Percentiles rank a stretch among this genome's conserved stretches.
These are phyloP conservation scores for Cercospora sojina DNA, from an alignment of 2,329 filamentous ascomycete genomes.

Conservation along the genomic window DNA sequence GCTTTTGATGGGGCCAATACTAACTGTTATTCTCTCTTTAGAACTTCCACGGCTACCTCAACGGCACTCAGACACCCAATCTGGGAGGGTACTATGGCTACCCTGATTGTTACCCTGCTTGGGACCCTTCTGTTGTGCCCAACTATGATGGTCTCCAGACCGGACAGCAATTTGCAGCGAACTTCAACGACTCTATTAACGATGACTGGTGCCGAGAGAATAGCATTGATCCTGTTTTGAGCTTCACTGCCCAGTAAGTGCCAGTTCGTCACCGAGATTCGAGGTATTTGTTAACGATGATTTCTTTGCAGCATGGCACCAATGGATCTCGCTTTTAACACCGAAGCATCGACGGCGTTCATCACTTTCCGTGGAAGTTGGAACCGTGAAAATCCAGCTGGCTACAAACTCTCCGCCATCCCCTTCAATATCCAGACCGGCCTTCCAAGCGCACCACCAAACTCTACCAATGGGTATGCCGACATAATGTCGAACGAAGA, in stretches of 20 bases:
- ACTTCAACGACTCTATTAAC: slow-evolving; percentile 51
- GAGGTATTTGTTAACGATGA: not conserved
- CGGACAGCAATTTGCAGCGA: slow-evolving; percentile 52
- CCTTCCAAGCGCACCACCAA: slow-evolving; percentile 45
- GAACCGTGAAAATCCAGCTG: slow-evolving; percentile 50
- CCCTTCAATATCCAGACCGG: slow-evolving; percentile 45
- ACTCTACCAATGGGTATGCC: slow-evolving; percentile 48
- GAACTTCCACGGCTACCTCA: slow-evolving; percentile 67
- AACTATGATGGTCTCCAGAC: slow-evolving; percentile 44
- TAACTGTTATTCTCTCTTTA: not conserved
- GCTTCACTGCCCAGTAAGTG: slow-evolving; percentile 58
- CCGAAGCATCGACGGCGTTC: slow-evolving; percentile 58
- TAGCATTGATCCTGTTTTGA: slow-evolving; percentile 51
- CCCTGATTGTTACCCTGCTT: slow-evolving; percentile 66
- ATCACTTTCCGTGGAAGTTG: slow-evolving; percentile 73
- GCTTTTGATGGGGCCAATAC: not conserved
- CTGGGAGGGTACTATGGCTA: slow-evolving; percentile 67
- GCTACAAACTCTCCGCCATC: slow-evolving; percentile 53
- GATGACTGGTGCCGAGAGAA: slow-evolving; percentile 27
- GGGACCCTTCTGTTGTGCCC: slow-evolving; percentile 56
- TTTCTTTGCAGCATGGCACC: slow-evolving; percentile 55
- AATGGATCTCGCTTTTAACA: slow-evolving; percentile 67
- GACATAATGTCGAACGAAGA: slow-evolving; percentile 59
- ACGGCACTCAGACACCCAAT: slow-evolving; percentile 44
- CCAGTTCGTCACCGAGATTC: not conserved